Conservation (phyloP, 2,329 filamentous ascomycete genomes). For the Calonectria hongkongensis region DNA sequence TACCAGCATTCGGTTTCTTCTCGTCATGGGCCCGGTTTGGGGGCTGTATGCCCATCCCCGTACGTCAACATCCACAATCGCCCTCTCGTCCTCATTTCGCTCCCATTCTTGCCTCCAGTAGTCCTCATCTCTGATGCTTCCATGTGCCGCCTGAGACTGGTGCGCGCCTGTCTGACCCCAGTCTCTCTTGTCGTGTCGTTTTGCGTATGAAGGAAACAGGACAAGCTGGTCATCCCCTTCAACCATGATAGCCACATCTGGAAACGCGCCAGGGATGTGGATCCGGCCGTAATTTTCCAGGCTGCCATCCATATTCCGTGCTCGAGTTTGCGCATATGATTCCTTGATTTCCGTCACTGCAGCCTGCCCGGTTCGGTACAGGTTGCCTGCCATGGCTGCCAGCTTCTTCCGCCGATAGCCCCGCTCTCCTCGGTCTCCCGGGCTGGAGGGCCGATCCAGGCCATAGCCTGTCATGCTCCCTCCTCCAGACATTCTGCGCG, state of each 20-base stretch:
- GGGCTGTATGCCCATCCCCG: conserved; percentile 96
- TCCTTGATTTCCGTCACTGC: conserved; percentile 76
- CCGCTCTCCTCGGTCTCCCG: conserved; percentile 70
- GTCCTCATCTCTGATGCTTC: conserved; percentile 76
- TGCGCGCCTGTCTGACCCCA: conserved; percentile 57
- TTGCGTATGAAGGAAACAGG: conserved; percentile 94
- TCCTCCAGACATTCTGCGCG: conserved; percentile 56
- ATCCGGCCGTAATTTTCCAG: conserved; percentile 56
- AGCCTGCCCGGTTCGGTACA: conserved; percentile 74
- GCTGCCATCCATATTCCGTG: conserved; percentile 56
- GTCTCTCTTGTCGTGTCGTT: conserved; percentile 77
- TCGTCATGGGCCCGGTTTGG: conserved; percentile 87
- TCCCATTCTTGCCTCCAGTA: conserved; percentile 89
- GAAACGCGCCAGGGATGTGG: conserved; percentile 84
- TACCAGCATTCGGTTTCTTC: conserved; percentile 90
- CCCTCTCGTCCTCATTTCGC: conserved; percentile 85
- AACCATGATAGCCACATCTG: conserved; percentile 86
- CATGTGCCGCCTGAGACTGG: conserved; percentile 57
- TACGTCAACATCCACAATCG: conserved; percentile 94
- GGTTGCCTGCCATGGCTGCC: conserved; percentile 76
- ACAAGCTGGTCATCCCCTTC: conserved; percentile 94
- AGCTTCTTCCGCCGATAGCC: conserved; percentile 87
- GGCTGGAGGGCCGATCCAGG: conserved; percentile 54
- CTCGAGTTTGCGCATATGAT: conserved; percentile 74
- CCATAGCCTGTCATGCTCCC: conserved; percentile 55